These are phyloP conservation scores for Orbilia quercus DNA, from an alignment of 2,329 filamentous ascomycete genomes.

Conservation along the genomic window DNA sequence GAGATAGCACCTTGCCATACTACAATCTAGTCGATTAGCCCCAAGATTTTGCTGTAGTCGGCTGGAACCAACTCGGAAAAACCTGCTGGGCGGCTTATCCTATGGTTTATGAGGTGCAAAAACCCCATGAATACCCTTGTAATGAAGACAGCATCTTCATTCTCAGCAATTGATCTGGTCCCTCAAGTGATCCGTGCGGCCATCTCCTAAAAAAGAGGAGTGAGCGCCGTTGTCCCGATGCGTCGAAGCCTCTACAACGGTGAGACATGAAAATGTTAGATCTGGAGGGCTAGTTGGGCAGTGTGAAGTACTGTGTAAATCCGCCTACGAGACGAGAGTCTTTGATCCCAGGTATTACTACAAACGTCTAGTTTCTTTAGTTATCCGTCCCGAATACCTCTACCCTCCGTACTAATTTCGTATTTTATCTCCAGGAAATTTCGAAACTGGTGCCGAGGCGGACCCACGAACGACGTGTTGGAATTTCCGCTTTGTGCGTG, in stretches of 20 bases:
- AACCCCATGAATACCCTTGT: constrained; percentile 11
- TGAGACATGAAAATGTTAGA: constrained; percentile 41
- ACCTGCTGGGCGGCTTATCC: constrained; percentile 17
- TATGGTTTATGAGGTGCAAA: constrained; percentile 9
- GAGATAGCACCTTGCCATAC: constrained; percentile 25
- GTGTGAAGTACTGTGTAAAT: constrained; percentile 1
- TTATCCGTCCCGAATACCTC: constrained; percentile 17
- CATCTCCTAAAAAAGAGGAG: constrained; percentile 12
- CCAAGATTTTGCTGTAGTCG: not conserved
- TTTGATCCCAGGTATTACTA: constrained; percentile 27
- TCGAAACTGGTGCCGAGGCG: constrained; percentile 19
- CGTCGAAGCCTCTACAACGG: constrained; percentile 33
- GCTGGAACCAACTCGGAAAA: constrained; percentile 8
- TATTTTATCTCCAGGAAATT: constrained; percentile 19
- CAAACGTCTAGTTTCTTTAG: constrained; percentile 23
- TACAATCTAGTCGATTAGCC: constrained; percentile 19
- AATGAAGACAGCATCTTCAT: not conserved
- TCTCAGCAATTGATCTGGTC: constrained; percentile 3
- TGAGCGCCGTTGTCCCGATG: constrained; percentile 44
- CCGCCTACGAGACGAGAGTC: constrained; percentile 5
- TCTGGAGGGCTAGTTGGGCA: constrained; percentile 36
- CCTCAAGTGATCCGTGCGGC: constrained; percentile 43
- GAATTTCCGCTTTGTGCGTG: constrained; percentile 52
- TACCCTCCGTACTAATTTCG: constrained; percentile 38
- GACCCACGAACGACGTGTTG: constrained; percentile 44